phyloP scores from a whole-genome alignment of 169 alveolate genomes.

The Sarcocystis neurona region DNA sequence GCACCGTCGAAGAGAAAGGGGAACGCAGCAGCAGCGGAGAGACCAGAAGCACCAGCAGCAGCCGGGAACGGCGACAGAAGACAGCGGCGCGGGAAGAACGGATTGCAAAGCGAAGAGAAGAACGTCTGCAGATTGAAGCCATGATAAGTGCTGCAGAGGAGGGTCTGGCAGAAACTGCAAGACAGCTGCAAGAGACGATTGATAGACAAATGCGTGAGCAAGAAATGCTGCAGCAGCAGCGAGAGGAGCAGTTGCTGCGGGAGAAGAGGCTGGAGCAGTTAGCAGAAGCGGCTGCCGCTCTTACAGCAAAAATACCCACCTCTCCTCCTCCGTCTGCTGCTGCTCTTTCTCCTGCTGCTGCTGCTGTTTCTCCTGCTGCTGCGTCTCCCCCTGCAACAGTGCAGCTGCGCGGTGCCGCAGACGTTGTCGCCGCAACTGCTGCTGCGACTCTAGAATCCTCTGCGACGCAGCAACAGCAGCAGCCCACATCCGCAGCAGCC shows the following conservation, averaged over 20 bases:
- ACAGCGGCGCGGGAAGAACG: too few species aligned
- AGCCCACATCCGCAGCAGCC: too few species aligned
- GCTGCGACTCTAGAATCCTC: too few species aligned
- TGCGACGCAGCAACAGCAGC: too few species aligned
- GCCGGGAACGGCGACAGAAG: too few species aligned
- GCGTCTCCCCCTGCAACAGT: not conserved
- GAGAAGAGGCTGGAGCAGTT: not conserved
- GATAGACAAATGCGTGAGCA: not conserved
- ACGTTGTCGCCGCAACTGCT: too few species aligned
- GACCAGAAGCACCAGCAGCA: not conserved
- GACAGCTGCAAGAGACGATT: constrained; percentile 5
- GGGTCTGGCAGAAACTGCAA: constrained; percentile 5
- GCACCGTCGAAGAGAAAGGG: not conserved
- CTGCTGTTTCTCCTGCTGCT: not conserved
- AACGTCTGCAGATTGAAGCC: not conserved
- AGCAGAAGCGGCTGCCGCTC: constrained; percentile 13
- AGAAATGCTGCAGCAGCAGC: not conserved
- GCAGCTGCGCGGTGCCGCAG: too few species aligned
- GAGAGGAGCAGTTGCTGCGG: not conserved
- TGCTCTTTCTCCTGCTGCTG: not conserved
- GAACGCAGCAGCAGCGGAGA: not conserved
- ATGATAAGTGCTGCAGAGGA: not conserved
- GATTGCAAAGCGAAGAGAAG: constrained; percentile 30
- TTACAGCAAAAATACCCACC: not conserved
- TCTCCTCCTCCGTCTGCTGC: not conserved